A percentile compares a stretch with the other conserved stretches of the same genome.
These are phyloP conservation scores for Penstemon davidsonii DNA, from an alignment of 257 asterid species.

Conservation along the genomic window DNA sequence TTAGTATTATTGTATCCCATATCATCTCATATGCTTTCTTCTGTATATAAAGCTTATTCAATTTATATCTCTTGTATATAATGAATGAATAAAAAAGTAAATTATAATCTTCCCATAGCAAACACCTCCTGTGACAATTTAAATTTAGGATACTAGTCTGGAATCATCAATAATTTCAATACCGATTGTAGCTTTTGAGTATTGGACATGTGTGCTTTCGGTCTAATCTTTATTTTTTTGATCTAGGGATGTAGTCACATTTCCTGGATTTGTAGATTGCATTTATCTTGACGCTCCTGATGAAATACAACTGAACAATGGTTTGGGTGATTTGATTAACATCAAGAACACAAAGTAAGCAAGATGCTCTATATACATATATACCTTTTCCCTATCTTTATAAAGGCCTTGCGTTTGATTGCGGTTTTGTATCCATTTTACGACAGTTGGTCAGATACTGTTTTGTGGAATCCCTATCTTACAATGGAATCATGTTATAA, in stretches of 20 bases:
- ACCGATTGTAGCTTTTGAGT: neutral
- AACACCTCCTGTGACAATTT: neutral
- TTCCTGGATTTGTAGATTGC: conserved; percentile 98
- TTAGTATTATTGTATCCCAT: no score
- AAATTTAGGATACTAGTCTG: neutral
- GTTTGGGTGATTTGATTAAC: conserved; percentile 71
- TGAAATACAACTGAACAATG: conserved; percentile 77
- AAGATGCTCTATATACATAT: conserved; percentile 9
- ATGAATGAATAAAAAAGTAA: neutral
- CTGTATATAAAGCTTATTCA: no score
- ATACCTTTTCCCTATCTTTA: conserved; percentile 12
- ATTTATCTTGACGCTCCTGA: conserved; percentile 85
- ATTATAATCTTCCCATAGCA: neutral
- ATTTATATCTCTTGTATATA: neutral
- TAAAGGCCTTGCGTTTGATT: conserved; percentile 1
- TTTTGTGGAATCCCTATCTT: conserved; percentile 92
- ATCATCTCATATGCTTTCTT: no score
- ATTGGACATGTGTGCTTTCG: neutral
- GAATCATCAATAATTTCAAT: neutral
- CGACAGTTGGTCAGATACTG: conserved; percentile 92
- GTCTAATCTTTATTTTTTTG: conserved; percentile 20
- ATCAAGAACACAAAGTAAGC: conserved; percentile 80
- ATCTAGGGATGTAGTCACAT: conserved; percentile 74
- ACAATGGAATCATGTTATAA: conserved; percentile 88
- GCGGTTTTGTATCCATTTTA: conserved; percentile 9